Conservation (phyloP, 345 rosid species). For the Arabidopsis suecica region DNA sequence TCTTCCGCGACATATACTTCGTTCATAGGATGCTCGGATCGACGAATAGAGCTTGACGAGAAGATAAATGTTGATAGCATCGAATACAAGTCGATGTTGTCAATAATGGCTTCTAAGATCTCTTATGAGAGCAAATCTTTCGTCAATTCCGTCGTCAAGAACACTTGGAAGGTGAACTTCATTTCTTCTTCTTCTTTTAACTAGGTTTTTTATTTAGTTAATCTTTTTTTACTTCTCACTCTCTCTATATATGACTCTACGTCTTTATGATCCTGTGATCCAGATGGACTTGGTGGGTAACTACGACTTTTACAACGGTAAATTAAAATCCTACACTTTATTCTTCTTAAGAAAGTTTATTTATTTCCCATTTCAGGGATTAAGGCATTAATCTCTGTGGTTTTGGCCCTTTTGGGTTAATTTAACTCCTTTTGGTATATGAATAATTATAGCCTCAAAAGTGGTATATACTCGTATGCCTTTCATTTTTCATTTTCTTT, state of each 20-base stretch:
- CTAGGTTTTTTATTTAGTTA: background rate
- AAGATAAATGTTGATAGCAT: constrained; percentile 40
- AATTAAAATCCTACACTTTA: background rate
- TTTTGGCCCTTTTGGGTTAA: background rate
- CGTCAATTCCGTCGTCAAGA: constrained; percentile 37
- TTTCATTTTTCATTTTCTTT: too few species aligned
- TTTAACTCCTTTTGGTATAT: background rate
- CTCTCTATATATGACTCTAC: background rate
- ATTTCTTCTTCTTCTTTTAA: background rate
- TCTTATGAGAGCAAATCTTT: constrained; percentile 56
- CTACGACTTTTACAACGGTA: constrained; percentile 58
- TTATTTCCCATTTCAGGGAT: background rate
- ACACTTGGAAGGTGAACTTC: constrained; percentile 54
- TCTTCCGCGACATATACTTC: constrained; percentile 51
- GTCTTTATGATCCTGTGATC: constrained; percentile 12
- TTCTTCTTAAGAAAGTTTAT: background rate
- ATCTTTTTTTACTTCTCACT: background rate
- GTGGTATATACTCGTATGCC: too few species aligned
- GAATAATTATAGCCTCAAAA: constrained; percentile 1
- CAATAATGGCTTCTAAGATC: constrained; percentile 64
- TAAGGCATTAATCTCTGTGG: background rate
- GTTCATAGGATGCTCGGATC: constrained; percentile 47
- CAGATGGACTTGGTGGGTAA: constrained; percentile 57
- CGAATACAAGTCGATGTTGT: constrained; percentile 51
- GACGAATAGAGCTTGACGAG: constrained; percentile 52